Percentiles rank a stretch among this genome's conserved stretches.
phyloP scores from a whole-genome alignment of 2,329 filamentous ascomycete genomes.

The Paraphaeosphaeria sporulosa region DNA sequence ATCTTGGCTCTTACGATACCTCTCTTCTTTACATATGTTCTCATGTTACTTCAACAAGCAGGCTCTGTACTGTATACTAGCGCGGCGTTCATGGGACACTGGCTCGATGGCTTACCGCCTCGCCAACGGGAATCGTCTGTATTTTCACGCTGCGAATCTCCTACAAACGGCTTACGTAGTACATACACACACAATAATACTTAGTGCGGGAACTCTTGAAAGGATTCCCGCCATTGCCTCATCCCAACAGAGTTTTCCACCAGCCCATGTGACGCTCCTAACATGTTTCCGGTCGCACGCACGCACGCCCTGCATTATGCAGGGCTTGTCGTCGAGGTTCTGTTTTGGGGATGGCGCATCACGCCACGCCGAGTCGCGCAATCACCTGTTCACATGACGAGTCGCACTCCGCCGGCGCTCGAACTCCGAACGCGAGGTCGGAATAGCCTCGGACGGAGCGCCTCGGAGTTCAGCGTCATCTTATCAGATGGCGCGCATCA shows the following conservation, averaged over 20 bases:
- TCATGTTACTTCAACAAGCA: neutral
- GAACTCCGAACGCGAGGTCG: neutral
- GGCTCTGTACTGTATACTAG: constrained; percentile 1
- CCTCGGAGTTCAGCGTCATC: neutral
- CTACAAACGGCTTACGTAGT: neutral
- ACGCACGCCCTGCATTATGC: no score
- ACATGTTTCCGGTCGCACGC: no score
- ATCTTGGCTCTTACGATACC: constrained; percentile 12
- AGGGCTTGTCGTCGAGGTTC: no score
- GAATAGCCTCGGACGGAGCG: neutral
- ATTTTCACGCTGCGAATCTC: neutral
- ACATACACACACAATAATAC: neutral
- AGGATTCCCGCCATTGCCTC: neutral
- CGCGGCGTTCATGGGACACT: constrained; percentile 3
- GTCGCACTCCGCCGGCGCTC: neutral
- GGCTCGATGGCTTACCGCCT: constrained; percentile 4
- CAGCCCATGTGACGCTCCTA: neutral
- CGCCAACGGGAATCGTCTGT: neutral
- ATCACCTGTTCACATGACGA: constrained; percentile 1
- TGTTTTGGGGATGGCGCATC: neutral
- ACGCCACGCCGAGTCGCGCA: neutral
- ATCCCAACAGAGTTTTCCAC: neutral
- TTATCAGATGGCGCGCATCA: no score
- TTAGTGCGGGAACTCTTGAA: neutral
- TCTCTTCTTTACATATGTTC: neutral